Conservation (phyloP, 257 asterid species). For the Penstemon barbatus region DNA sequence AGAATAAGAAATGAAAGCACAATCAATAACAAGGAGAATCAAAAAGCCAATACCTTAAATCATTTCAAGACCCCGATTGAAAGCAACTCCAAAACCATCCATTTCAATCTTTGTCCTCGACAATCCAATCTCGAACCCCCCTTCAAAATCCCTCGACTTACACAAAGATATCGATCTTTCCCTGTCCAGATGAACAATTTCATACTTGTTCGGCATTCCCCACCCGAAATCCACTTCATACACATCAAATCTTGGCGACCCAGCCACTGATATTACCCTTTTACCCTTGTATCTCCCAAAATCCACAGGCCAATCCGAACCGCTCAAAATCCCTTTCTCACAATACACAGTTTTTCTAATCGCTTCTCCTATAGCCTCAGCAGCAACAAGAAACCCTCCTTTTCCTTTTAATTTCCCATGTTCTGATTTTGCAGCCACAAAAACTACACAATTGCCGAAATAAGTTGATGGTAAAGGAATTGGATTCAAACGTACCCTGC, state of each 20-base stretch:
- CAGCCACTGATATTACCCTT: background rate
- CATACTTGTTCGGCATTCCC: constrained; percentile 32
- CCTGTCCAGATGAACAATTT: constrained; percentile 24
- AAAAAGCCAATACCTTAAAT: no score
- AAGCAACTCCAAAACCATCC: no score
- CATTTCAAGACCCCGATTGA: no score
- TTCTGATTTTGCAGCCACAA: background rate
- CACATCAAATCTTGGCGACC: constrained; percentile 21
- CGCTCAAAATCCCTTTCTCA: constrained; percentile 7
- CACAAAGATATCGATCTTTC: no score
- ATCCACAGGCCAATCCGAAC: background rate
- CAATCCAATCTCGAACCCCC: no score
- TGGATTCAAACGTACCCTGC: constrained; percentile 10
- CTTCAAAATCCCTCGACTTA: no score
- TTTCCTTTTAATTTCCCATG: constrained; percentile 7
- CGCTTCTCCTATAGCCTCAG: background rate
- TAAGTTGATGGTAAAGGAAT: constrained; percentile 3
- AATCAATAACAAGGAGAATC: no score
- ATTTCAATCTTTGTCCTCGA: no score
- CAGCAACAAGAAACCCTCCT: constrained; percentile 9
- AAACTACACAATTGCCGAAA: constrained; percentile 13
- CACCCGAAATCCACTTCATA: constrained; percentile 32
- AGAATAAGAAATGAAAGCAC: no score
- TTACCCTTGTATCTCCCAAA: background rate
- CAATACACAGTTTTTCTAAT: background rate